A percentile compares a stretch with the other conserved stretches of the same genome.
phyloP scores from a whole-genome alignment of 495 filamentous ascomycete genomes.

The Baudoinia panamericana region DNA sequence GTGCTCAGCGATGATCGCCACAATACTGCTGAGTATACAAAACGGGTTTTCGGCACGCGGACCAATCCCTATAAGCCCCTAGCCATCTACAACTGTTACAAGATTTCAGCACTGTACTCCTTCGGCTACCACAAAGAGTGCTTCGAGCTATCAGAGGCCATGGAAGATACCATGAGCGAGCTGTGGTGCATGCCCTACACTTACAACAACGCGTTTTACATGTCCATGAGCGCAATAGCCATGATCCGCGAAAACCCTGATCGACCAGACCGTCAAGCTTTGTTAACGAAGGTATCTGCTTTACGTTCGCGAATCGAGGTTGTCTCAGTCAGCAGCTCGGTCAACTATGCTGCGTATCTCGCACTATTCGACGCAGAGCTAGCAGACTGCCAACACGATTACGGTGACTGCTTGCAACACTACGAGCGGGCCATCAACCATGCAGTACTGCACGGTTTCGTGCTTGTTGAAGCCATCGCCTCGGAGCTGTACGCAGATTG shows the following conservation, averaged over 20 bases:
- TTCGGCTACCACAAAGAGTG: conserved; percentile 64
- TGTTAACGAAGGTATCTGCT: conserved; percentile 42
- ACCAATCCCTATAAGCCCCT: conserved; percentile 39
- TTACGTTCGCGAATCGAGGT: conserved; percentile 55
- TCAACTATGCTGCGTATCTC: conserved; percentile 72
- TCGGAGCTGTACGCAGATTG: conserved; percentile 68
- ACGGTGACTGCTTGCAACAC: conserved; percentile 45
- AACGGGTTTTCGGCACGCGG: conserved; percentile 35
- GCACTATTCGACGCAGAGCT: conserved; percentile 61
- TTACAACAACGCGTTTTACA: conserved; percentile 53
- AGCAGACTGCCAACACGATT: conserved; percentile 48
- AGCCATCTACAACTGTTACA: conserved; percentile 59
- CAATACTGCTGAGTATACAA: conserved; percentile 49
- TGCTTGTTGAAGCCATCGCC: conserved; percentile 67
- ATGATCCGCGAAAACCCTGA: conserved; percentile 44
- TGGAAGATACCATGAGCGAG: conserved; percentile 43
- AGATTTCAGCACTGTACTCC: conserved; percentile 57
- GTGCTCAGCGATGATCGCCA: conserved; percentile 65
- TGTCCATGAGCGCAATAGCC: conserved; percentile 53
- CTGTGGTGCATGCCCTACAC: conserved; percentile 60
- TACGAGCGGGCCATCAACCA: conserved; percentile 75
- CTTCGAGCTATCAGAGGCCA: conserved; percentile 50
- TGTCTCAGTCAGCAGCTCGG: conserved; percentile 52
- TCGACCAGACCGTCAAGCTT: conserved; percentile 37
- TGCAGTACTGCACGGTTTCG: conserved; percentile 60